phyloP scores from a whole-genome alignment of 2,329 filamentous ascomycete genomes.

The Nakataea oryzae region DNA sequence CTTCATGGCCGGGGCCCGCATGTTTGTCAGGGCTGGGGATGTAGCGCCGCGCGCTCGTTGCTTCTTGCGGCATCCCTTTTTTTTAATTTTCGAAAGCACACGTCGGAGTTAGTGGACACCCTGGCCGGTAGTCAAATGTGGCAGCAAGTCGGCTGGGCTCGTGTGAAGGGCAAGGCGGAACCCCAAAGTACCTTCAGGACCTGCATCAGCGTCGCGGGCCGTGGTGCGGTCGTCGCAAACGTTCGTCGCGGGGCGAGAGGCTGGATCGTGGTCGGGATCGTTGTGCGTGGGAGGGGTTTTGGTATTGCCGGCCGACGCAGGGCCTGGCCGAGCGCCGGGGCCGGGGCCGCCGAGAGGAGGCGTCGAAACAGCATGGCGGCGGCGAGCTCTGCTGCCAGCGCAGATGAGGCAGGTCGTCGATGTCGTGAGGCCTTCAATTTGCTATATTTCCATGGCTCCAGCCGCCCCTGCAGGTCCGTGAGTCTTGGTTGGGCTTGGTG shows the following conservation, averaged over 20 bases:
- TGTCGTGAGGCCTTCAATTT: background rate
- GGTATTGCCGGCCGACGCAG: background rate
- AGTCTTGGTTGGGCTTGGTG: background rate
- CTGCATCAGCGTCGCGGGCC: slow-evolving; percentile 60
- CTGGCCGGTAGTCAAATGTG: too few relatives aligned
- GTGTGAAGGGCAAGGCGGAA: too few relatives aligned
- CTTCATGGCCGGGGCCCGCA: slow-evolving; percentile 72
- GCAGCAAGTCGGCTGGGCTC: too few relatives aligned
- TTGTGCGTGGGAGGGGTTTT: slow-evolving; percentile 17
- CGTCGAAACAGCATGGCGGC: slow-evolving; percentile 19
- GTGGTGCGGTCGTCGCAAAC: slow-evolving; percentile 31
- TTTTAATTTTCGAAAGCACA: too few relatives aligned
- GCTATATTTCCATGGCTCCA: background rate
- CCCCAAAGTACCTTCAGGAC: slow-evolving; percentile 40
- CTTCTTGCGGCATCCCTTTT: slow-evolving; percentile 61
- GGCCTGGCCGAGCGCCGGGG: slow-evolving; percentile 9
- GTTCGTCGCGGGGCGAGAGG: slow-evolving; percentile 13
- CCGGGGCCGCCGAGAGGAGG: too few relatives aligned
- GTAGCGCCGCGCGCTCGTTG: slow-evolving; percentile 77
- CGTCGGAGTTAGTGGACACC: too few relatives aligned
- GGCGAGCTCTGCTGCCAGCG: slow-evolving; percentile 17
- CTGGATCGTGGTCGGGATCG: slow-evolving; percentile 14
- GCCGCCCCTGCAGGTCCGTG: too few relatives aligned
- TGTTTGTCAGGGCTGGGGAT: slow-evolving; percentile 69
- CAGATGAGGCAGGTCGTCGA: background rate